These are phyloP conservation scores for Malus fusca DNA, from an alignment of 306 rosid species.

Conservation along the genomic window DNA sequence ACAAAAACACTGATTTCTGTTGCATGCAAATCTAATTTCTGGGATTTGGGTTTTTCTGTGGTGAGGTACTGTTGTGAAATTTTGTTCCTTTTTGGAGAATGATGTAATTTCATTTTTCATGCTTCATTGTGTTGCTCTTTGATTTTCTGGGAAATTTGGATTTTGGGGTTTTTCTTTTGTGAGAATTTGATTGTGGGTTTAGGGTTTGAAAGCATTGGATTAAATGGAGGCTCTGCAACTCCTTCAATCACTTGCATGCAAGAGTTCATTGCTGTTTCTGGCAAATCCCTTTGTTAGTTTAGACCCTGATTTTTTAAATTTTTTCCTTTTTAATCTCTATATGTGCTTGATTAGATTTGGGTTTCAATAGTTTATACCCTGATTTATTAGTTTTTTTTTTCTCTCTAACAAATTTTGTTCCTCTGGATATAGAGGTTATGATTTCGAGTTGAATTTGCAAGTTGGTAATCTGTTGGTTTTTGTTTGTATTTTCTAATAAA, in stretches of 20 bases:
- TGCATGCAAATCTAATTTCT: conserved; percentile 11
- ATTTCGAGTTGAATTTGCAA: neutral
- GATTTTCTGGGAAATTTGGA: conserved; percentile 6
- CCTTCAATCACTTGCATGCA: conserved; percentile 8
- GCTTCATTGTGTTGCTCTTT: neutral
- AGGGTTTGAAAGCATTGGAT: conserved; percentile 10
- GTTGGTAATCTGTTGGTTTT: neutral
- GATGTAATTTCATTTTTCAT: neutral
- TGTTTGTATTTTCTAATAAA: neutral
- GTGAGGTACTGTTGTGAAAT: neutral
- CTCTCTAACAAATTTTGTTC: neutral
- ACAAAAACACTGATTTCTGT: neutral
- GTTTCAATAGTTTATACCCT: neutral
- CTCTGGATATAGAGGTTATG: neutral
- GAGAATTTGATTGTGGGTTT: conserved; percentile 10
- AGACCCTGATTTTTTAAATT: too few relatives aligned
- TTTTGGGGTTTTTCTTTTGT: neutral
- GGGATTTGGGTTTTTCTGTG: conserved; percentile 5
- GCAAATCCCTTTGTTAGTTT: neutral
- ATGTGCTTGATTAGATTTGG: neutral
- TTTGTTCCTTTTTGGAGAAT: neutral
- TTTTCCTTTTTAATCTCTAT: neutral
- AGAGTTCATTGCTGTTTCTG: neutral
- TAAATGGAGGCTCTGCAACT: neutral
- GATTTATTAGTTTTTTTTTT: neutral